Percentiles rank a stretch among this genome's conserved stretches.
phyloP scores from a whole-genome alignment of 495 filamentous ascomycete species.

The Trichoderma erinaceum region DNA sequence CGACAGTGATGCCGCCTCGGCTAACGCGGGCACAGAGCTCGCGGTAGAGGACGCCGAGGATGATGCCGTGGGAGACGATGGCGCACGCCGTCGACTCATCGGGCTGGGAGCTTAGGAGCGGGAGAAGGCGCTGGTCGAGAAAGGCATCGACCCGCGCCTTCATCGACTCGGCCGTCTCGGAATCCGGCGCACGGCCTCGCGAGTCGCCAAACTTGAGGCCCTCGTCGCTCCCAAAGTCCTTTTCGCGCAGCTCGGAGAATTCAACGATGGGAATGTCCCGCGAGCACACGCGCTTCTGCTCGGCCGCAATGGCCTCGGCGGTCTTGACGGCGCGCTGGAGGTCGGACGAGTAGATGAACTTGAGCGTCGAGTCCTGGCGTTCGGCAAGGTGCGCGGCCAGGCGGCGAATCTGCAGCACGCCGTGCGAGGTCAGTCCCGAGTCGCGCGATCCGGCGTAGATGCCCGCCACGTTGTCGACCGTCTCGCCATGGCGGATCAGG shows the following conservation, averaged over 20 bases:
- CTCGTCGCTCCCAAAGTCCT: conserved; percentile 66
- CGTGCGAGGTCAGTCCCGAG: conserved; percentile 75
- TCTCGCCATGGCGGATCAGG: conserved; percentile 82
- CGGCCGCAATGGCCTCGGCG: conserved; percentile 54
- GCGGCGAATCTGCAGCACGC: conserved; percentile 64
- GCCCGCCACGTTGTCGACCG: conserved; percentile 75
- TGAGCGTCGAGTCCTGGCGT: conserved; percentile 40
- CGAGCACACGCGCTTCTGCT: conserved; percentile 32
- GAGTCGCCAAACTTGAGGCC: conserved; percentile 45
- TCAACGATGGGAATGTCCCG: conserved; percentile 33
- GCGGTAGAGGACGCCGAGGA: conserved; percentile 62
- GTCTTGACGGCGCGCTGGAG: conserved; percentile 68
- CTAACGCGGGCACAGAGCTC: conserved; percentile 42
- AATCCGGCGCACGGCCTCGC: conserved; percentile 18
- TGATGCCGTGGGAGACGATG: conserved; percentile 74
- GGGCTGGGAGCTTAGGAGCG: conserved; percentile 37
- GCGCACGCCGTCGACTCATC: conserved; percentile 40
- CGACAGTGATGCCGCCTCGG: conserved; percentile 12
- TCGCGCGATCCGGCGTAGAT: conserved; percentile 72
- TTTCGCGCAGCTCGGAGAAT: conserved; percentile 56
- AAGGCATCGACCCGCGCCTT: conserved; percentile 53
- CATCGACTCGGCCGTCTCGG: conserved; percentile 63
- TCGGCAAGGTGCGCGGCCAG: conserved; percentile 55
- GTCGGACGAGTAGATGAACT: conserved; percentile 71
- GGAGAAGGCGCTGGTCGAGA: conserved; percentile 52